Evolutionary conservation across 2,329 filamentous ascomycete species (phyloP).

Genomic region (Cladosporium colombiae): DNA sequence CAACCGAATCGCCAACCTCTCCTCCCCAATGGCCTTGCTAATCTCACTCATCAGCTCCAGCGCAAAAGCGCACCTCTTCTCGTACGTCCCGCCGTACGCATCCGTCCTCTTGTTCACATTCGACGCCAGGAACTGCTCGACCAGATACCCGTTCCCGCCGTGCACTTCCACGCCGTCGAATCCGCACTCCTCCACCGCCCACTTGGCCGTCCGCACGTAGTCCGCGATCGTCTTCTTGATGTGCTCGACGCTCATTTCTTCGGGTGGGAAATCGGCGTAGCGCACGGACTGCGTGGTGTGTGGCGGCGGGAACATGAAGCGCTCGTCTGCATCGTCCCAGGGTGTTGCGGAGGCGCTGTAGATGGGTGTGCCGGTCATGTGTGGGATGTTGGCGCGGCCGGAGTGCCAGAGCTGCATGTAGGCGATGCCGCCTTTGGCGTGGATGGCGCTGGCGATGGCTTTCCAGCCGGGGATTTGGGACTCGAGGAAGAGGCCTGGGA

Average conservation of each 20-base stretch:
- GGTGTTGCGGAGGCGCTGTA: constrained; percentile 41
- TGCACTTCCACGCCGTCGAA: constrained; percentile 58
- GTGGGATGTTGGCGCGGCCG: constrained; percentile 48
- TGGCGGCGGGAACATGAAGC: constrained; percentile 32
- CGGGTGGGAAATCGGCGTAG: constrained; percentile 30
- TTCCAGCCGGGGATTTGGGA: constrained; percentile 54
- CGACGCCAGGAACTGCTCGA: constrained; percentile 55
- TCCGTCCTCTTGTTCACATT: constrained; percentile 54
- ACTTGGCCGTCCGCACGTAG: constrained; percentile 49
- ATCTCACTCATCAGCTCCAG: constrained; percentile 55
- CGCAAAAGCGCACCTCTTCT: constrained; percentile 56
- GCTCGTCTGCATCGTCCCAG: constrained; percentile 27
- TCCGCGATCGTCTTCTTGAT: constrained; percentile 46
- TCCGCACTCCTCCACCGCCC: constrained; percentile 53
- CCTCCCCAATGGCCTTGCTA: constrained; percentile 46
- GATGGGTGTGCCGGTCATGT: constrained; percentile 23
- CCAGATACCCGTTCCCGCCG: constrained; percentile 53
- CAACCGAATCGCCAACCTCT: constrained; percentile 54
- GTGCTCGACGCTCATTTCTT: constrained; percentile 28
- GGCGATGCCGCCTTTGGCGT: constrained; percentile 54
- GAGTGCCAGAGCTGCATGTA: constrained; percentile 50
- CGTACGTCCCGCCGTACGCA: constrained; percentile 52
- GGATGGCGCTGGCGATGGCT: constrained; percentile 52
- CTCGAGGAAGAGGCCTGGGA: constrained; percentile 33
- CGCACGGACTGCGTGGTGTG: constrained; percentile 34